These are phyloP conservation scores for Ophryocystis elektroscirrha DNA, from an alignment of 169 alveolate species.

Conservation along the genomic window DNA sequence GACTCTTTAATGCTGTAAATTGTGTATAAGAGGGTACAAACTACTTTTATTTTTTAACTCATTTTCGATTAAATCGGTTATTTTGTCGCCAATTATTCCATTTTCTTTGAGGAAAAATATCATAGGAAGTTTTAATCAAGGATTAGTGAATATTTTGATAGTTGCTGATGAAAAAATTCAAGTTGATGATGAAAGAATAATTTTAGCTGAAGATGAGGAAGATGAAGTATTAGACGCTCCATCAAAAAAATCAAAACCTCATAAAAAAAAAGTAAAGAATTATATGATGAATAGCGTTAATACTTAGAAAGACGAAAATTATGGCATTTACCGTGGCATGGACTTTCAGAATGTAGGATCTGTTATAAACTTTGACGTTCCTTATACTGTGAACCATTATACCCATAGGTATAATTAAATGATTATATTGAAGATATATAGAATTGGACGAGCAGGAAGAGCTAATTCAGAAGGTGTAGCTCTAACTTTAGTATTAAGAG, in stretches of 20 bases:
- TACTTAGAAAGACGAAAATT: constrained; percentile 8
- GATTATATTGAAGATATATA: background rate
- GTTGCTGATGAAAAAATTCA: background rate
- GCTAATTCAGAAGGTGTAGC: constrained; percentile 26
- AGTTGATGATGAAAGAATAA: background rate
- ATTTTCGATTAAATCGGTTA: constrained; percentile 19
- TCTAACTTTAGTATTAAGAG: constrained; percentile 7
- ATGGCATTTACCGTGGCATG: constrained; percentile 36
- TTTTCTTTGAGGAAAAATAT: constrained; percentile 13
- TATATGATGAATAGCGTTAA: background rate
- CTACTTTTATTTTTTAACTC: constrained; percentile 15
- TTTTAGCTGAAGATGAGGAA: background rate
- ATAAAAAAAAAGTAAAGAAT: background rate
- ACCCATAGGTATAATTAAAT: constrained; percentile 56
- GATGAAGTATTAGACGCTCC: background rate
- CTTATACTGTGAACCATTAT: constrained; percentile 44
- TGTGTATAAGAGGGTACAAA: constrained; percentile 16
- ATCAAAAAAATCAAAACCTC: background rate
- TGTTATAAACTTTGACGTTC: constrained; percentile 57
- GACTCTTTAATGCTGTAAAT: background rate
- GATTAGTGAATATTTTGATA: background rate
- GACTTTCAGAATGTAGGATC: constrained; percentile 54
- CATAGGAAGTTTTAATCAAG: no score
- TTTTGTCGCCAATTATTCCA: constrained; percentile 19
- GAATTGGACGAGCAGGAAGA: constrained; percentile 25